Evolutionary conservation across 164 flowering plant genomes (phyloP).

Genomic region (Tetrastigma voinierianum): DNA sequence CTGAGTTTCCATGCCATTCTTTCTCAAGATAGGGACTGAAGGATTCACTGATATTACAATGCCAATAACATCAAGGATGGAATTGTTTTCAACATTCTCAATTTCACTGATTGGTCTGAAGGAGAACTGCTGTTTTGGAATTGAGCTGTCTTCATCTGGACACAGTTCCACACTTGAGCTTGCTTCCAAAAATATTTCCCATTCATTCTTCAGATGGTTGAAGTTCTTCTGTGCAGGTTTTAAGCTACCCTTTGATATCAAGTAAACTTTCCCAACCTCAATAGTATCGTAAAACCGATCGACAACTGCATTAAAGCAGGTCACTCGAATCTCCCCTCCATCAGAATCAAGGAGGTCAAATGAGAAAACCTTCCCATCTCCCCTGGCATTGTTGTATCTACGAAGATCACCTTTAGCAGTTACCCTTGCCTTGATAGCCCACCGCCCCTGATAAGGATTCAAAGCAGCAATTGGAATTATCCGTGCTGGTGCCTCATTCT

Average conservation of each 20-base stretch:
- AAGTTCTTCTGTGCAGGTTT: conserved; percentile 95
- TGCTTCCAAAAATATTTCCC: conserved; percentile 91
- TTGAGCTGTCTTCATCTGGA: conserved; percentile 81
- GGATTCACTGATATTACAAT: conserved; percentile 77
- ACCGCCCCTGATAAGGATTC: conserved; percentile 96
- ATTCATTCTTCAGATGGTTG: conserved; percentile 91
- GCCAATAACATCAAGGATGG: conserved; percentile 81
- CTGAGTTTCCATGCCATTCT: conserved; percentile 98
- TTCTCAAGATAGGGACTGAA: conserved; percentile 79
- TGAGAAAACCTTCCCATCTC: conserved; percentile 99
- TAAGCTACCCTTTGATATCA: conserved; percentile 87
- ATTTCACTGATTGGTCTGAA: conserved; percentile 83
- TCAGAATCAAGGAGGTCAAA: conserved; percentile 96
- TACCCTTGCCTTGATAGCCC: conserved; percentile 99
- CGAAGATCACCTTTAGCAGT: conserved; percentile 95
- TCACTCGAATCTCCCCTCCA: conserved; percentile 95
- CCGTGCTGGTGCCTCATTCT: conserved; percentile 95
- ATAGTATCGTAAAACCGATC: conserved; percentile 80
- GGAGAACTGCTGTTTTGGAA: conserved; percentile 83
- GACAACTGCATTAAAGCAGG: conserved; percentile 91
- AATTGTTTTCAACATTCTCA: conserved; percentile 70
- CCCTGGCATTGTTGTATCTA: conserved; percentile 90
- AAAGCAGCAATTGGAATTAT: conserved; percentile 87
- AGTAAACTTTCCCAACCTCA: conserved; percentile 83
- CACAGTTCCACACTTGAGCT: conserved; percentile 76